These are phyloP conservation scores for Neofusicoccum sp. DNA, from an alignment of 2,329 filamentous ascomycete genomes.

Conservation along the genomic window DNA sequence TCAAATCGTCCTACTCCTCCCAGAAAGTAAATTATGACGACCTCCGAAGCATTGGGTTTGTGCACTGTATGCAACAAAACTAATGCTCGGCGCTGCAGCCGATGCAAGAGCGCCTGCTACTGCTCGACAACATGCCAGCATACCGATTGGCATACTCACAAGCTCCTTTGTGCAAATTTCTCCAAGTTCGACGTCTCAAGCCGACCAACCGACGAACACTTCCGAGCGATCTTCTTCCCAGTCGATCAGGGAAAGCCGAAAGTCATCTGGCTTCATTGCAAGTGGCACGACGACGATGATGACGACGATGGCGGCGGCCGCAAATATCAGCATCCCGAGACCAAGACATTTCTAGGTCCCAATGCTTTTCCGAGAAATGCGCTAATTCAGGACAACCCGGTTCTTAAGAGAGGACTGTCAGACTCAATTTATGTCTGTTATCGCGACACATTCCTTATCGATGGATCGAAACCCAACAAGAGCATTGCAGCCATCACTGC, in stretches of 20 bases:
- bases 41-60: neutral
- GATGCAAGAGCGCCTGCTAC: constrained; percentile 16
- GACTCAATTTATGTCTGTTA: constrained; percentile 10
- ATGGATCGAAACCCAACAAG: constrained; percentile 19
- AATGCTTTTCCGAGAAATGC: neutral
- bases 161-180: constrained; percentile 16
- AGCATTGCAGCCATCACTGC: constrained; percentile 13
- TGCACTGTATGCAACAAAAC: neutral
- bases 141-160: constrained; percentile 16
- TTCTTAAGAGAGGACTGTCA: constrained; percentile 5
- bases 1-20: too few relatives aligned
- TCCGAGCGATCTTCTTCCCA: constrained; percentile 15
- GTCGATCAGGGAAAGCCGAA: constrained; percentile 5
- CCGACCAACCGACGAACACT: constrained; percentile 8
- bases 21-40: neutral
- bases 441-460: constrained; percentile 18
- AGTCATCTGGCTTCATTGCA: constrained; percentile 15
- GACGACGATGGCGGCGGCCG: neutral
- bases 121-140: constrained; percentile 18
- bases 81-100: constrained; percentile 6
- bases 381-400: constrained; percentile 4
- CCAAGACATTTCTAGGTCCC: neutral
- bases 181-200: constrained; percentile 5
- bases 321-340: too few relatives aligned
- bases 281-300: neutral